A percentile compares a stretch with the other conserved stretches of the same genome.
phyloP scores from a whole-genome alignment of 1,139 yeast species.

The Tardiomyces depauwii region DNA sequence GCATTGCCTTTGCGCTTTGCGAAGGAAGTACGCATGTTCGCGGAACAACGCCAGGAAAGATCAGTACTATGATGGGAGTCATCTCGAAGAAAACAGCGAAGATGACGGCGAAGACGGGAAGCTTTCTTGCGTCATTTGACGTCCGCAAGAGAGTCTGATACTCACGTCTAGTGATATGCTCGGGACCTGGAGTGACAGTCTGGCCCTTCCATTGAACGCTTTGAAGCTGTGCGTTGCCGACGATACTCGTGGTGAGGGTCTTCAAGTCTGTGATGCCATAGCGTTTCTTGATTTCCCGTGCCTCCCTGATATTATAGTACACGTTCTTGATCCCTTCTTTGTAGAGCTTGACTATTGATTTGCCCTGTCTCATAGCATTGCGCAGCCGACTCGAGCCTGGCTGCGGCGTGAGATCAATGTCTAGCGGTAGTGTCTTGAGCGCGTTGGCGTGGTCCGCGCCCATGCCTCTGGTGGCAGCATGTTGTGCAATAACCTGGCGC shows the following conservation, averaged over 20 bases:
- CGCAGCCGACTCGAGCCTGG: constrained; percentile 4
- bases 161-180: constrained; percentile 38
- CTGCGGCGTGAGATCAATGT: constrained; percentile 9
- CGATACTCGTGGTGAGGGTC: constrained; percentile 18
- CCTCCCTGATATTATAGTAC: constrained; percentile 19
- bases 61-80: constrained; percentile 49
- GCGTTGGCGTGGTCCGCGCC: constrained; percentile 11
- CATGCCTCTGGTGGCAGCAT: neutral
- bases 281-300: constrained; percentile 9
- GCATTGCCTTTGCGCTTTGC: neutral
- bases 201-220: constrained; percentile 8
- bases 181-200: constrained; percentile 4
- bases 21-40: constrained; percentile 38
- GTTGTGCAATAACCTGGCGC: neutral
- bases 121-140: constrained; percentile 41
- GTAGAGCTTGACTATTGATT: constrained; percentile 21
- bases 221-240: constrained; percentile 18
- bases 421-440: constrained; percentile 16
- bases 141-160: constrained; percentile 50
- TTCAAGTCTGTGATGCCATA: constrained; percentile 10
- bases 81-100: constrained; percentile 49
- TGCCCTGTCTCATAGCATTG: constrained; percentile 16
- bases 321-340: constrained; percentile 25
- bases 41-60: constrained; percentile 56
- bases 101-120: constrained; percentile 52